A percentile compares a stretch with the other conserved stretches of the same genome.
These are phyloP conservation scores for Colletotrichum orbiculare DNA, from an alignment of 2,329 filamentous ascomycete genomes.

Conservation along the genomic window DNA sequence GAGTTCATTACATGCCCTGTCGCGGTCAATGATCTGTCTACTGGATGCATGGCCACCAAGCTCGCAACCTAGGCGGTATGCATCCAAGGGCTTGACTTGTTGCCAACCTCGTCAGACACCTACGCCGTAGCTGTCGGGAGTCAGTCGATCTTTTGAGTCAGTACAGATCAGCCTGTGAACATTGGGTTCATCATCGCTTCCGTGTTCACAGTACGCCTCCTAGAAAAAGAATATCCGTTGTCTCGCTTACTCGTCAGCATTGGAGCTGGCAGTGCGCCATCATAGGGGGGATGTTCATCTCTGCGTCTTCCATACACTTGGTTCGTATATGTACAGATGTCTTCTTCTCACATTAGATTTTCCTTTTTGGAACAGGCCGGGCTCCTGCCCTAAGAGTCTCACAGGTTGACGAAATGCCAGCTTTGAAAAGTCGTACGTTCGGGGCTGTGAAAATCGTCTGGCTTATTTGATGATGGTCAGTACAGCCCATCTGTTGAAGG, in stretches of 20 bases:
- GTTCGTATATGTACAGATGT: slow-evolving; percentile 42
- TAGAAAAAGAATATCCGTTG: slow-evolving; percentile 49
- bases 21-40: not conserved
- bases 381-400: no score
- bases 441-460: no score
- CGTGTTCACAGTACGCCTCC: slow-evolving; percentile 59
- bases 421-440: no score
- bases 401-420: no score
- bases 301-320: slow-evolving; percentile 59
- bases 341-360: not conserved
- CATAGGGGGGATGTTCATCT: slow-evolving; percentile 44
- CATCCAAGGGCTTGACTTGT: slow-evolving; percentile 45
- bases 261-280: slow-evolving; percentile 49
- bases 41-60: not conserved
- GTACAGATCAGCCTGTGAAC: slow-evolving; percentile 44
- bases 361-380: no score
- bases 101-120: slow-evolving; percentile 47
- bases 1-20: slow-evolving; percentile 46
- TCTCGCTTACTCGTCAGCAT: slow-evolving; percentile 45
- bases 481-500: no score
- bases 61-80: slow-evolving; percentile 49
- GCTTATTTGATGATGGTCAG: no score
- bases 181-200: slow-evolving; percentile 43
- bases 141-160: slow-evolving; percentile 7
- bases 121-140: slow-evolving; percentile 47